Conservation (phyloP, 345 rosid species). For the Salix koriyanagi region DNA sequence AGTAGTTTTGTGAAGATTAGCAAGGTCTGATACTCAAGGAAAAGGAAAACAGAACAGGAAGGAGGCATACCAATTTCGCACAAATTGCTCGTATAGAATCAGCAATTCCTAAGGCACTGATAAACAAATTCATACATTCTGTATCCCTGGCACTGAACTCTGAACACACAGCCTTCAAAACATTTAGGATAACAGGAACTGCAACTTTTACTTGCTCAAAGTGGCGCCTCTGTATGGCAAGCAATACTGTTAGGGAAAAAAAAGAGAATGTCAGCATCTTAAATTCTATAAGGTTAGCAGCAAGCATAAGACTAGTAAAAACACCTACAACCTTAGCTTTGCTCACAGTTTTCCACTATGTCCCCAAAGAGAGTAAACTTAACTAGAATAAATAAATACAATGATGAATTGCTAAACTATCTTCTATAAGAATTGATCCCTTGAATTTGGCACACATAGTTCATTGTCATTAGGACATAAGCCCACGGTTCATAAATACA, state of each 20-base stretch:
- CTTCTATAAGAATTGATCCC: background rate
- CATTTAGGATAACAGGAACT: conserved; percentile 55
- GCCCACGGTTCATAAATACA: background rate
- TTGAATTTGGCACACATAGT: background rate
- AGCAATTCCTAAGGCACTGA: conserved; percentile 58
- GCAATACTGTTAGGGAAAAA: conserved; percentile 51
- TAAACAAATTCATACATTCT: conserved; percentile 46
- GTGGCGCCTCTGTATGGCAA: conserved; percentile 59
- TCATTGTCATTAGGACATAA: background rate
- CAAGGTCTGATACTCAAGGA: background rate
- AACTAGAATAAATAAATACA: no score
- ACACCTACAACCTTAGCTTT: no score
- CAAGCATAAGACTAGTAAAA: background rate
- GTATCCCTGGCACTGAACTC: conserved; percentile 32
- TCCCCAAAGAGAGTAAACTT: no score
- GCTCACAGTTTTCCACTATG: background rate
- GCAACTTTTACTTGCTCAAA: conserved; percentile 72
- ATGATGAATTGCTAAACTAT: background rate
- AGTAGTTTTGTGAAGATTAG: background rate
- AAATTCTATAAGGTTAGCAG: background rate
- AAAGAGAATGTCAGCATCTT: background rate
- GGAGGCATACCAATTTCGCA: conserved; percentile 46
- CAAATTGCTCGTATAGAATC: conserved; percentile 49
- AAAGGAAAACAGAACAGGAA: background rate
- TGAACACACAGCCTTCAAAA: conserved; percentile 41